These are phyloP conservation scores for Gymnopilus junonius DNA, from an alignment of 768 basidiomycete species.

Conservation along the genomic window DNA sequence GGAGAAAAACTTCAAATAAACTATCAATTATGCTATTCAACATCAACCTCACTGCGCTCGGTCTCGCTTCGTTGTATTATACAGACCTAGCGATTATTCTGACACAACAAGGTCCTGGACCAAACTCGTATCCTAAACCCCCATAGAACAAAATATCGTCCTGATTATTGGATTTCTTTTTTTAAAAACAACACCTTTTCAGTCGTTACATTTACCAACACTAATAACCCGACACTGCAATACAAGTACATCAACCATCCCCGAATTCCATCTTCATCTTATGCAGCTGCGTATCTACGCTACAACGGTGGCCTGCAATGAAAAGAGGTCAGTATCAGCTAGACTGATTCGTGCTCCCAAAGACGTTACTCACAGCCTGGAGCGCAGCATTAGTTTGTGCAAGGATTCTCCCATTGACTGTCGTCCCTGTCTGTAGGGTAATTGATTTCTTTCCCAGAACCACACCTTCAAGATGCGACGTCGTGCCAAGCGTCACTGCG, in stretches of 20 bases:
- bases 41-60: not conserved
- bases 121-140: too few species aligned
- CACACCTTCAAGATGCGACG: constrained; percentile 22
- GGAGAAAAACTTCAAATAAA: too few species aligned
- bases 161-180: too few species aligned
- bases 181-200: too few species aligned
- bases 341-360: not conserved
- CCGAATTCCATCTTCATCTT: too few species aligned
- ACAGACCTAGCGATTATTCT: not conserved
- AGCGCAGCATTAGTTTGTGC: constrained; percentile 23
- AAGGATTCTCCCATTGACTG: constrained; percentile 23
- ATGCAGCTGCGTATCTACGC: not conserved
- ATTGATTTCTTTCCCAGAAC: constrained; percentile 17
- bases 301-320: not conserved
- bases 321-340: not conserved
- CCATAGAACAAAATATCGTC: too few species aligned
- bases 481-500: constrained; percentile 10
- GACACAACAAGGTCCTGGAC: too few species aligned
- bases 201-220: too few species aligned
- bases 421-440: constrained; percentile 17
- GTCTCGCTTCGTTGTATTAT: not conserved
- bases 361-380: constrained; percentile 7
- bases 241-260: too few species aligned
- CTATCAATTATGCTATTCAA: not conserved
- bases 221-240: too few species aligned